Evolutionary conservation across 176 grass and related monocot genomes (phyloP).

Genomic region (Hordeum marinum): DNA sequence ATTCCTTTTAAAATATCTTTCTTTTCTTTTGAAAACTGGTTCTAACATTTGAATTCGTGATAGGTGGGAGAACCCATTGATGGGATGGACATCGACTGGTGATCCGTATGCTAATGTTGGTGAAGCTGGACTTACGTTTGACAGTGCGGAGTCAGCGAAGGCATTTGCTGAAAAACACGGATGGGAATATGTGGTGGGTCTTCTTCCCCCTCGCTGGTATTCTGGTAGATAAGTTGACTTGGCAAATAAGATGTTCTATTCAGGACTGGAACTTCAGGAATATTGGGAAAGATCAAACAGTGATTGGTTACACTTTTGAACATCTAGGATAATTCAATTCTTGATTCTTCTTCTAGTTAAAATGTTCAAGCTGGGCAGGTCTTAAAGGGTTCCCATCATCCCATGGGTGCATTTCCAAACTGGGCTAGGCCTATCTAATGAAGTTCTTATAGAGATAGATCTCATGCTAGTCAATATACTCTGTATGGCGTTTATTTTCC

Average conservation of each 20-base stretch:
- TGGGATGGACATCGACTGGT: slow-evolving; percentile 99
- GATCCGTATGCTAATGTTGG: slow-evolving; percentile 98
- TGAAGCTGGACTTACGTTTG: slow-evolving; percentile 71
- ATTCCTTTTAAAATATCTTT: neutral
- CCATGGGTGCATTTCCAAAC: neutral
- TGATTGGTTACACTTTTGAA: neutral
- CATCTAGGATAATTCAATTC: neutral
- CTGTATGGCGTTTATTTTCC: neutral
- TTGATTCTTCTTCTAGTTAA: neutral
- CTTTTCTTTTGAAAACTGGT: neutral
- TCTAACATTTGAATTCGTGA: slow-evolving; percentile 28
- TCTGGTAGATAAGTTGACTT: neutral
- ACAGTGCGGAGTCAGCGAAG: slow-evolving; percentile 82
- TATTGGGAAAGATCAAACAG: neutral
- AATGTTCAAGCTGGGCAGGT: neutral
- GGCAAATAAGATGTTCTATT: slow-evolving; percentile 18
- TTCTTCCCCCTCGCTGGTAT: neutral
- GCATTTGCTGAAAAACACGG: slow-evolving; percentile 88
- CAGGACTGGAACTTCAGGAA: neutral
- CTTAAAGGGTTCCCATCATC: neutral
- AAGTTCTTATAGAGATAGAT: neutral
- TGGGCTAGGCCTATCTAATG: neutral
- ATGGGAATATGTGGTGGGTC: slow-evolving; percentile 89
- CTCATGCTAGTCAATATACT: neutral
- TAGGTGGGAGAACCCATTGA: slow-evolving; percentile 99